Conservation (phyloP, 2,329 filamentous ascomycete species). For the Stemphylium beticola region DNA sequence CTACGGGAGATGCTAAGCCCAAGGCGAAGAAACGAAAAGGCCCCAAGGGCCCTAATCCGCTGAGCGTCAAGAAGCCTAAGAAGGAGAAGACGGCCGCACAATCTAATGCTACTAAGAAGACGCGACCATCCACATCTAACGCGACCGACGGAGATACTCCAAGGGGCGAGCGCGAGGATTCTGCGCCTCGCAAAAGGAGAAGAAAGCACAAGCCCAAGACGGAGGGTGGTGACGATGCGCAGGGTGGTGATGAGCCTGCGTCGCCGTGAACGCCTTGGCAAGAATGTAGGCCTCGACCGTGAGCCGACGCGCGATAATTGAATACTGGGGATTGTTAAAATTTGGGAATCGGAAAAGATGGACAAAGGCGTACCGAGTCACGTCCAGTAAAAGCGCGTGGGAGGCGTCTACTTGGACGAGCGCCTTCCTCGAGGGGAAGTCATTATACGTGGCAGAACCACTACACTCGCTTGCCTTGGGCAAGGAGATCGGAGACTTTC, state of each 20-base stretch:
- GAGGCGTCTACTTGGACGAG: not conserved
- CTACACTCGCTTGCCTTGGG: conserved; percentile 58
- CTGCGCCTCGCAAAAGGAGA: conserved; percentile 47
- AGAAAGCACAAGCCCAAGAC: conserved; percentile 48
- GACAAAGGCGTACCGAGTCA: not conserved
- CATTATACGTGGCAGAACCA: not conserved
- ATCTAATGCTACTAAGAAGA: conserved; percentile 21
- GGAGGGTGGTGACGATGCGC: conserved; percentile 26
- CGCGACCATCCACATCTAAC: conserved; percentile 18
- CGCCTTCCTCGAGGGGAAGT: not conserved
- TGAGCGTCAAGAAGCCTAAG: conserved; percentile 73
- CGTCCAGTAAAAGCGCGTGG: not conserved
- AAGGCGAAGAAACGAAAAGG: conserved; percentile 64
- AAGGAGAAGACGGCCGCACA: conserved; percentile 44
- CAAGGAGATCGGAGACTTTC: conserved; percentile 70
- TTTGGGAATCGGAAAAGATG: not conserved
- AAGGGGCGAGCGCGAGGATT: conserved; percentile 24
- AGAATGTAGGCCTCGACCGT: not conserved
- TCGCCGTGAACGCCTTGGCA: conserved; percentile 25
- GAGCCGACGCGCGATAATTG: conserved; percentile 18
- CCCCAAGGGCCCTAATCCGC: conserved; percentile 72
- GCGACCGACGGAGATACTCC: conserved; percentile 13
- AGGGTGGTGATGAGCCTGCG: conserved; percentile 22
- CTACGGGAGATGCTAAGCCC: conserved; percentile 28
- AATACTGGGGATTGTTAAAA: conserved; percentile 3